Evolutionary conservation across 768 basidiomycete species (phyloP).

Genomic region (Wakefieldia striispora): DNA sequence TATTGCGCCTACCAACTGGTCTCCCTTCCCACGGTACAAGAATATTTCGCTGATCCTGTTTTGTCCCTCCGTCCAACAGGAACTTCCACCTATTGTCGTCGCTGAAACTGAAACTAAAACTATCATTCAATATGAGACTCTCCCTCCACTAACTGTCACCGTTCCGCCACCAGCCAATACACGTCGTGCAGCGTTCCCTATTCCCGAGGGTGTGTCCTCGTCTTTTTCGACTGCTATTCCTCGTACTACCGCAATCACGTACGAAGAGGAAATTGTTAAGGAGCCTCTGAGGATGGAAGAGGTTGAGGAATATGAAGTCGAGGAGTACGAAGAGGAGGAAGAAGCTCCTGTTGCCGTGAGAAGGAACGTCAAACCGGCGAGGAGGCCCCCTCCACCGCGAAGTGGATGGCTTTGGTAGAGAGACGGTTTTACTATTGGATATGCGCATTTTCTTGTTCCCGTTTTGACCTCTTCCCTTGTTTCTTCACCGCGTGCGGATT

Average conservation of each 20-base stretch:
- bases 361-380: slow-evolving; percentile 43
- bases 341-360: slow-evolving; percentile 41
- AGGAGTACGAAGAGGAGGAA: slow-evolving; percentile 44
- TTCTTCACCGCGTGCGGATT: slow-evolving; percentile 21
- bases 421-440: slow-evolving; percentile 28
- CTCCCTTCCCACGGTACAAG: slow-evolving; percentile 31
- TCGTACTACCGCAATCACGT: slow-evolving; percentile 70
- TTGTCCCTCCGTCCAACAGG: slow-evolving; percentile 32
- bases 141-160: slow-evolving; percentile 59
- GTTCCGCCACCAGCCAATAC: slow-evolving; percentile 78
- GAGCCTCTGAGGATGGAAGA: slow-evolving; percentile 37
- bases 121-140: slow-evolving; percentile 49
- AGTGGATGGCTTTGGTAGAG: slow-evolving; percentile 59
- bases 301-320: slow-evolving; percentile 34
- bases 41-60: slow-evolving; percentile 34
- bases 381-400: slow-evolving; percentile 46
- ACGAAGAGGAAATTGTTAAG: slow-evolving; percentile 52
- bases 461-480: slow-evolving; percentile 22
- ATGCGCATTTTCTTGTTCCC: slow-evolving; percentile 34
- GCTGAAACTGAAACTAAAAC: slow-evolving; percentile 65
- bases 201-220: slow-evolving; percentile 61
- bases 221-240: slow-evolving; percentile 61
- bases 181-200: slow-evolving; percentile 69
- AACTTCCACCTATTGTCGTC: slow-evolving; percentile 39
- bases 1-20: slow-evolving; percentile 35